Conservation (phyloP, 805 yeast species). For the Cyberlindnera nakhonratchasimensis region DNA sequence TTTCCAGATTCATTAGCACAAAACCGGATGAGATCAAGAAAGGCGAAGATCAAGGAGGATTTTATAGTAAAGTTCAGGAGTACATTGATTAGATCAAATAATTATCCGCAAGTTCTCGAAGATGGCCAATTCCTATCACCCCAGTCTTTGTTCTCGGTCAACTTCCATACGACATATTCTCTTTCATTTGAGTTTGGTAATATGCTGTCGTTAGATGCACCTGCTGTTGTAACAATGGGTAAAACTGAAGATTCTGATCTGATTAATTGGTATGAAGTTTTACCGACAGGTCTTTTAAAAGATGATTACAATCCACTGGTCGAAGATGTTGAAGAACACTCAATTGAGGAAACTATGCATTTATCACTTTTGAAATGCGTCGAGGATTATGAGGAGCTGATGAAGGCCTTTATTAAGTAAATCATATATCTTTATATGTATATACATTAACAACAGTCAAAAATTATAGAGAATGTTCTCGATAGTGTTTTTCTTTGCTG, state of each 20-base stretch:
- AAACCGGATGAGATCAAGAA: constrained; percentile 24
- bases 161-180: constrained; percentile 18
- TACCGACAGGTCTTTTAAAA: constrained; percentile 13
- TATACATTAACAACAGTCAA: not conserved
- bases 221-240: not conserved
- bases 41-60: constrained; percentile 17
- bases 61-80: constrained; percentile 16
- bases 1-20: constrained; percentile 19
- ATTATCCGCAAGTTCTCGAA: constrained; percentile 22
- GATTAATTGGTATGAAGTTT: not conserved
- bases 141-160: constrained; percentile 10
- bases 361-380: constrained; percentile 10
- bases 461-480: constrained; percentile 12
- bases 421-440: too few relatives aligned
- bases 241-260: not conserved
- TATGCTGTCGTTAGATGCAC: constrained; percentile 2
- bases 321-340: constrained; percentile 9
- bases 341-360: not conserved
- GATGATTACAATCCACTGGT: constrained; percentile 21
- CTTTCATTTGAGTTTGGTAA: constrained; percentile 10
- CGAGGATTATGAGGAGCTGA: constrained; percentile 20
- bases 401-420: constrained; percentile 13
- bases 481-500: constrained; percentile 21
- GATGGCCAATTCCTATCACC: constrained; percentile 2
- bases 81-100: constrained; percentile 11